Conservation (phyloP, 805 yeast species). For the Wickerhamia fluorescens region DNA sequence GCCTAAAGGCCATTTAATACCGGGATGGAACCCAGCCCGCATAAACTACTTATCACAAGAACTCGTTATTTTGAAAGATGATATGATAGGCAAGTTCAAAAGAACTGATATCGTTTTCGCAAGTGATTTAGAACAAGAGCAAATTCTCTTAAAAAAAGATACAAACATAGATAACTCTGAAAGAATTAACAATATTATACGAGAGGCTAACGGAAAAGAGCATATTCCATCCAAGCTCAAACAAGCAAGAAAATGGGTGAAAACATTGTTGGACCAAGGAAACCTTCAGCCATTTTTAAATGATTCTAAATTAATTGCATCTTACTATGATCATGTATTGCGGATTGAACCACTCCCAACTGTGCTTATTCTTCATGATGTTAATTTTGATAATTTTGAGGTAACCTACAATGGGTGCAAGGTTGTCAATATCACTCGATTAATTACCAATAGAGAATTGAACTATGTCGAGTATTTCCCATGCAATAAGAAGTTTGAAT, state of each 20-base stretch:
- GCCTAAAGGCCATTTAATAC: conserved; percentile 24
- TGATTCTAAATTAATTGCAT: conserved; percentile 52
- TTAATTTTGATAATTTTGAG: conserved; percentile 63
- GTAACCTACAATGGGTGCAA: conserved; percentile 78
- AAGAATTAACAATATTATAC: conserved; percentile 16
- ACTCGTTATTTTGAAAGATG: conserved; percentile 66
- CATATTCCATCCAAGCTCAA: conserved; percentile 38
- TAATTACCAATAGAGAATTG: conserved; percentile 29
- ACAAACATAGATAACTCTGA: conserved; percentile 11
- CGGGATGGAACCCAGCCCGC: conserved; percentile 70
- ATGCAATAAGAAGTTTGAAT: conserved; percentile 42
- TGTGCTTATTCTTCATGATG: conserved; percentile 53
- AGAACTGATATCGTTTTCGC: conserved; percentile 60
- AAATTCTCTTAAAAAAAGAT: conserved; percentile 13
- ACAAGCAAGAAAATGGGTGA: conserved; percentile 65
- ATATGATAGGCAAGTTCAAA: conserved; percentile 61
- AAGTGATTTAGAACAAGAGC: conserved; percentile 24
- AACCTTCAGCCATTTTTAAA: conserved; percentile 74
- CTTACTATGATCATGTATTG: conserved; percentile 65
- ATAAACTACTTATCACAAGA: conserved; percentile 80
- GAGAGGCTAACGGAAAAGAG: conserved; percentile 11
- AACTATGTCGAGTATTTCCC: conserved; percentile 74
- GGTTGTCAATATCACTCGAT: conserved; percentile 53
- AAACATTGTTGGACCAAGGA: conserved; percentile 83
- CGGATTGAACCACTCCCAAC: conserved; percentile 77